Evolutionary conservation across 2,329 filamentous ascomycete species (phyloP).

Genomic region (Phaeosphaeriaceae sp.): DNA sequence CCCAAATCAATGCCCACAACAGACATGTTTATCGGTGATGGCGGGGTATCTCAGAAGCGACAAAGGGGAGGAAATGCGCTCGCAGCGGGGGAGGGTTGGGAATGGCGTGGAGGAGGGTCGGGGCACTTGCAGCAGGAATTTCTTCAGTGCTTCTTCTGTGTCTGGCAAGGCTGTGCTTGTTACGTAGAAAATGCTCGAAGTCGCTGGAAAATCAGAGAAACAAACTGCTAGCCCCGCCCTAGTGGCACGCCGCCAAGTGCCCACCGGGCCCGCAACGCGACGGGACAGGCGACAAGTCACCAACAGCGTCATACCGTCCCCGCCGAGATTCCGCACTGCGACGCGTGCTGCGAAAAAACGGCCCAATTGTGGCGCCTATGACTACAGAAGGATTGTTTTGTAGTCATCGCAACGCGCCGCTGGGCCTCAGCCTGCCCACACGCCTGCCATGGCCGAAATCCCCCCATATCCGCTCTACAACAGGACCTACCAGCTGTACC

Average conservation of each 20-base stretch:
- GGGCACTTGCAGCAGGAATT: slow-evolving; percentile 5
- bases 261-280: slow-evolving; percentile 5
- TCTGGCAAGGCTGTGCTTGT: not conserved
- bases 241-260: slow-evolving; percentile 4
- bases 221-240: slow-evolving; percentile 6
- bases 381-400: not conserved
- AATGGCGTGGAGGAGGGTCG: slow-evolving; percentile 8
- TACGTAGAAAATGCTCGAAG: slow-evolving; percentile 9
- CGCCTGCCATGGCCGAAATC: slow-evolving; percentile 40
- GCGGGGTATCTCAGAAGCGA: slow-evolving; percentile 34
- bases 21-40: slow-evolving; percentile 58
- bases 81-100: slow-evolving; percentile 12
- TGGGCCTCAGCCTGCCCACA: not conserved
- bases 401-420: not conserved
- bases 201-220: slow-evolving; percentile 9
- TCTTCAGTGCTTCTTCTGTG: not conserved
- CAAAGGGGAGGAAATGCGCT: slow-evolving; percentile 15
- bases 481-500: slow-evolving; percentile 62
- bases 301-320: slow-evolving; percentile 16
- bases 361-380: not conserved
- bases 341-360: no score
- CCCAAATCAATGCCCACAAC: slow-evolving; percentile 90
- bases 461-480: slow-evolving; percentile 57
- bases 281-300: no score
- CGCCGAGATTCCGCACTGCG: not conserved